A percentile compares a stretch with the other conserved stretches of the same genome.
Conservation (phyloP, 108 stramenopile species). For the Asterionellopsis glacialis region DNA sequence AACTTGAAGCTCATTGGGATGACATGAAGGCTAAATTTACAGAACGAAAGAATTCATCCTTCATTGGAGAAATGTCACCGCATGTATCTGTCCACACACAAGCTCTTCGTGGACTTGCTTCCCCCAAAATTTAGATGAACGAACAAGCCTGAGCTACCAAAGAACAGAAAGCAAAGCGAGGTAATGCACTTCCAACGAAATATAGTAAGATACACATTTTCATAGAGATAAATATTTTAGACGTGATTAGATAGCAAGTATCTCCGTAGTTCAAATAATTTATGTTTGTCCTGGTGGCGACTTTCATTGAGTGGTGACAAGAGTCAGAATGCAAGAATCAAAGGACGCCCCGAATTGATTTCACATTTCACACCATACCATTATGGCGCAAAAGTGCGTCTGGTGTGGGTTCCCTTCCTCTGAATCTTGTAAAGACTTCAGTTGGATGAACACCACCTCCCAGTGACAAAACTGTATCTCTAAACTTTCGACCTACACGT, state of each 20-base stretch:
- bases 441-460: slow-evolving; percentile 31
- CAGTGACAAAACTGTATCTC: slow-evolving; percentile 33
- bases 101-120: slow-evolving; percentile 41
- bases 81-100: slow-evolving; percentile 54
- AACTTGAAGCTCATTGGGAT: slow-evolving; percentile 52
- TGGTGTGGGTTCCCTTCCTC: slow-evolving; percentile 49
- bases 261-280: no score
- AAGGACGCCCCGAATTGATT: no score
- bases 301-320: background rate
- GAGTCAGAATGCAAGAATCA: no score
- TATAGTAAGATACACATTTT: no score
- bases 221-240: no score
- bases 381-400: slow-evolving; percentile 43
- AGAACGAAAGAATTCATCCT: slow-evolving; percentile 44
- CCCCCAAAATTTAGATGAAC: slow-evolving; percentile 15
- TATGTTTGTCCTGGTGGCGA: no score
- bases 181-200: no score
- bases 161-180: no score
- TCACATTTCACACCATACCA: background rate
- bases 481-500: slow-evolving; percentile 29
- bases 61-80: slow-evolving; percentile 44
- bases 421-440: slow-evolving; percentile 54
- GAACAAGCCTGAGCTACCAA: no score
- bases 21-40: slow-evolving; percentile 38
- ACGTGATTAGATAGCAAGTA: no score